Evolutionary conservation across 2,329 filamentous ascomycete species (phyloP).

Genomic region (Mariannaea elegans): DNA sequence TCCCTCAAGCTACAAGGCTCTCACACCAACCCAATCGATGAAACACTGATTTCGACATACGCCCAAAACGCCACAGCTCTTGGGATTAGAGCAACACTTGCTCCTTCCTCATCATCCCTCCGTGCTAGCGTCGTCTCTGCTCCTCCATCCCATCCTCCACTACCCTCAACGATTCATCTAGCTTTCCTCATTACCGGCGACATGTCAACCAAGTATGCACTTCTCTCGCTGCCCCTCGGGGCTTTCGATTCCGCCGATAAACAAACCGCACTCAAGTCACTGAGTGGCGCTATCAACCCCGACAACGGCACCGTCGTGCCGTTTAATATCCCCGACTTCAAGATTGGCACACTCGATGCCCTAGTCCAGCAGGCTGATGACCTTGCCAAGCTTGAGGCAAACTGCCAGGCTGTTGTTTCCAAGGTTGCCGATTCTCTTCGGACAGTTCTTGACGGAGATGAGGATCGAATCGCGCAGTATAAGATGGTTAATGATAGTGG

Average conservation of each 20-base stretch:
- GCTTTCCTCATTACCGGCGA: conserved; percentile 16
- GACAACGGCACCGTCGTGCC: conserved; percentile 80
- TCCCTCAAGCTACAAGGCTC: conserved; percentile 2
- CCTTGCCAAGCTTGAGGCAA: conserved; percentile 83
- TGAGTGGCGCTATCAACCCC: conserved; percentile 75
- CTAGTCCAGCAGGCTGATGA: conserved; percentile 97
- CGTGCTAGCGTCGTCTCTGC: conserved; percentile 2
- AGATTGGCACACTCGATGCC: conserved; percentile 95
- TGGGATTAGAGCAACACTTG: conserved; percentile 10
- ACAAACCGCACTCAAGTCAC: conserved; percentile 81
- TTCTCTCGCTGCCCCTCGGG: conserved; percentile 89
- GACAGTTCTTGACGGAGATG: conserved; percentile 83
- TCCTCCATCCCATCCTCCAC: conserved; percentile 14
- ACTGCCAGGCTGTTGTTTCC: conserved; percentile 81
- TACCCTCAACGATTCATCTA: conserved; percentile 13
- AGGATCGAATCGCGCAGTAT: conserved; percentile 83
- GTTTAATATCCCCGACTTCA: conserved; percentile 92
- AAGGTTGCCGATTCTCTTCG: conserved; percentile 90
- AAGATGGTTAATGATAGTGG: conserved; percentile 95
- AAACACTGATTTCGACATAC: conserved; percentile 11
- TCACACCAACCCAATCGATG: conserved; percentile 15
- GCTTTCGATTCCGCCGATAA: conserved; percentile 83
- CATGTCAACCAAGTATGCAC: conserved; percentile 76
- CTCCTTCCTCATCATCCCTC: conserved; percentile 6
- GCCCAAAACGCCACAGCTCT: conserved; percentile 16